Evolutionary conservation across 2,329 filamentous ascomycete species (phyloP).

Genomic region (Stylonectria norvegica): DNA sequence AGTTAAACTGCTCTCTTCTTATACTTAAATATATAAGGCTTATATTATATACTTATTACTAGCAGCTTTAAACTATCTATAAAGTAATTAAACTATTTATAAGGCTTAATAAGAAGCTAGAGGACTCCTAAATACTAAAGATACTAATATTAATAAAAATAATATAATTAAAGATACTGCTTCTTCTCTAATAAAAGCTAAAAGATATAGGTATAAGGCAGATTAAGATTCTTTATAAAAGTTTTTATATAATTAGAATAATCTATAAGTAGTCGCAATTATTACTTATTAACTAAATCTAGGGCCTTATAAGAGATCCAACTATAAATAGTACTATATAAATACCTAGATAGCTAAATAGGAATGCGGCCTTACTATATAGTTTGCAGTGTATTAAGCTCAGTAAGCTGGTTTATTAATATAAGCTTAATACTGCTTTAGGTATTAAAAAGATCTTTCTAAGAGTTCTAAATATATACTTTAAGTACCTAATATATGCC

Average conservation of each 20-base stretch:
- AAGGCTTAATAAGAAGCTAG: conserved; percentile 11
- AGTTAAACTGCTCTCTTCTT: background rate
- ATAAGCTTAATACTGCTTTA: background rate
- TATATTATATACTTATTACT: too few species aligned
- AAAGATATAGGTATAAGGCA: too few species aligned
- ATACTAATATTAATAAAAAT: conserved; percentile 17
- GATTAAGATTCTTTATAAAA: conserved; percentile 12
- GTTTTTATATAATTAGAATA: conserved; percentile 9
- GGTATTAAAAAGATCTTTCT: conserved; percentile 1
- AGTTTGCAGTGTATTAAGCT: background rate
- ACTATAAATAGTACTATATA: conserved; percentile 6
- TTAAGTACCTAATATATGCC: conserved; percentile 5
- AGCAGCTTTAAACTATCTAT: conserved; percentile 6
- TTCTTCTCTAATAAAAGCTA: conserved; percentile 7
- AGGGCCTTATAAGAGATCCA: too few species aligned
- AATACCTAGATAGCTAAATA: background rate
- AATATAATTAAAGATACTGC: conserved; percentile 8
- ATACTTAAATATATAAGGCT: conserved; percentile 9
- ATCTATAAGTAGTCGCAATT: background rate
- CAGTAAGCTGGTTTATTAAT: conserved; percentile 1
- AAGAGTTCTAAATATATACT: background rate
- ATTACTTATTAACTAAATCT: conserved; percentile 4
- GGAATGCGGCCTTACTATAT: background rate
- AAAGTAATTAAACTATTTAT: conserved; percentile 6
- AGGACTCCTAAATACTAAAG: conserved; percentile 5